phyloP scores from a whole-genome alignment of 805 yeast species.

The Pichia membranifaciens region DNA sequence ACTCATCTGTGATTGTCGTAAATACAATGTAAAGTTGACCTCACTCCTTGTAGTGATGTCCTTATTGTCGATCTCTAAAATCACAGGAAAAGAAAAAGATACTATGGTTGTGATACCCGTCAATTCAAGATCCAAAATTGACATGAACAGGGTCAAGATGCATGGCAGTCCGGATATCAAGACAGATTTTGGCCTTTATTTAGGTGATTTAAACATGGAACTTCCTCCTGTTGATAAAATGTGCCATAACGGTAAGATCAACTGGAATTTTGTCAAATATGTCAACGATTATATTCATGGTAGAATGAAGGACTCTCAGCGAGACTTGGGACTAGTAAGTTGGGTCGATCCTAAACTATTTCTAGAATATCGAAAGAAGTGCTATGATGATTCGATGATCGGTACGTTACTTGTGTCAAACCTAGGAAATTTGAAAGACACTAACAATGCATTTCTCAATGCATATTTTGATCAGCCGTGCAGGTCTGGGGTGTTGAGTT shows the following conservation, averaged over 20 bases:
- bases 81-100: constrained; percentile 11
- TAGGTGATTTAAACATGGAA: constrained; percentile 13
- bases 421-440: constrained; percentile 5
- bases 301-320: constrained; percentile 8
- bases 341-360: constrained; percentile 11
- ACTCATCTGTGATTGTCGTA: constrained; percentile 6
- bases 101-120: constrained; percentile 14
- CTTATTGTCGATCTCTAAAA: constrained; percentile 9
- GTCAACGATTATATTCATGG: constrained; percentile 11
- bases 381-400: constrained; percentile 12
- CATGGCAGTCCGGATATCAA: not conserved
- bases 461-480: constrained; percentile 15
- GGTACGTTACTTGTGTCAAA: constrained; percentile 13
- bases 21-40: constrained; percentile 13
- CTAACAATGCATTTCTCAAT: constrained; percentile 1
- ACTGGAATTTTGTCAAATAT: constrained; percentile 13
- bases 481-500: constrained; percentile 11
- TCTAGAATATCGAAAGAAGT: constrained; percentile 4
- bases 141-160: too few relatives aligned
- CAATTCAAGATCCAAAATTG: constrained; percentile 11
- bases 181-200: constrained; percentile 11
- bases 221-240: constrained; percentile 9
- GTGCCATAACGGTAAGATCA: constrained; percentile 2
- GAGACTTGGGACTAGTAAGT: constrained; percentile 12
- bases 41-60: constrained; percentile 12